Percentiles rank a stretch among this genome's conserved stretches.
These are phyloP conservation scores for Pyropia yezoensis DNA, from an alignment of 23 red algal species.

Conservation along the genomic window DNA sequence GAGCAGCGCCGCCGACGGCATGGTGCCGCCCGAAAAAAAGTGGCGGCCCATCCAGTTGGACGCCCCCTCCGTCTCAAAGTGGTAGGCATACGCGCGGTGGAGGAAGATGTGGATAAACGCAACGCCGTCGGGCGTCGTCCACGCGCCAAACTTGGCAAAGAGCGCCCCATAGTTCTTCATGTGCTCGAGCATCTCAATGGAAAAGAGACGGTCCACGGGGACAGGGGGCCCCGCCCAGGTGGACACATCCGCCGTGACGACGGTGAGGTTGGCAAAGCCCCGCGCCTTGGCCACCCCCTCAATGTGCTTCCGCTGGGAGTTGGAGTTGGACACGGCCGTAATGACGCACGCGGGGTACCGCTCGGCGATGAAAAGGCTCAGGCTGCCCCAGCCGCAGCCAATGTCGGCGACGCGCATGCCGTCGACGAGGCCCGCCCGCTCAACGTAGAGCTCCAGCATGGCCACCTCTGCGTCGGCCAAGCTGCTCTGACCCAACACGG, in stretches of 20 bases:
- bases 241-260: conserved; percentile 67
- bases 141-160: conserved; percentile 51
- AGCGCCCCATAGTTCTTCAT: conserved; percentile 89
- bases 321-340: conserved; percentile 71
- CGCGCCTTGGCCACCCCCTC: conserved; percentile 29
- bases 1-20: conserved; percentile 72
- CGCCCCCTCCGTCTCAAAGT: conserved; percentile 85
- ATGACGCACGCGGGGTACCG: conserved; percentile 69
- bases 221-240: conserved; percentile 8
- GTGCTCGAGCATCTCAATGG: conserved; percentile 98
- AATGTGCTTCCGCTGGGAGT: conserved; percentile 81
- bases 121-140: conserved; percentile 57
- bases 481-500: conserved; percentile 42
- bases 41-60: conserved; percentile 93
- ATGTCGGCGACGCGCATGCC: conserved; percentile 87
- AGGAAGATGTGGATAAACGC: conserved; percentile 93
- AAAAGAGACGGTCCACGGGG: conserved; percentile 51
- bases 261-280: conserved; percentile 54
- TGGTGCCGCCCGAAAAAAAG: conserved; percentile 95
- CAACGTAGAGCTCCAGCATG: conserved; percentile 67
- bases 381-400: conserved; percentile 95
- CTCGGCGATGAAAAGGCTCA: conserved; percentile 81
- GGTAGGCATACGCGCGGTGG: conserved; percentile 77
- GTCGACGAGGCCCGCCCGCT: conserved; percentile 70
- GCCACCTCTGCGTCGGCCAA: conserved; percentile 71